These are phyloP conservation scores for Backusella circina DNA, from an alignment of 192 early-diverging fungal genomes.

Conservation along the genomic window DNA sequence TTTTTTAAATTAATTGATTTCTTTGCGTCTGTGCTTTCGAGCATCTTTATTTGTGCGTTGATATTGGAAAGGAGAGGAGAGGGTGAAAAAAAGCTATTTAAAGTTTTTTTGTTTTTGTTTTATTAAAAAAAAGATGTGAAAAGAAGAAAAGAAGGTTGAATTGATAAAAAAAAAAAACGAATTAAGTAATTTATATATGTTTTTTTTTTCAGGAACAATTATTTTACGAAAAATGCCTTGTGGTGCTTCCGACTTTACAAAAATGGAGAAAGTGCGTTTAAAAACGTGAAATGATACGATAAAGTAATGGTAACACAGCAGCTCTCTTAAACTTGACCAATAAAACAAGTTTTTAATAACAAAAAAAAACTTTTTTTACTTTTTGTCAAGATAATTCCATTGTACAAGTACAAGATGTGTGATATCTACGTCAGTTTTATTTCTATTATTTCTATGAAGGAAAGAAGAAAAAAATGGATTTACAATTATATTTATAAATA, in stretches of 20 bases:
- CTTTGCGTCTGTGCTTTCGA: neutral
- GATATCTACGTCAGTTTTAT: neutral
- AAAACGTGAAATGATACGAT: neutral
- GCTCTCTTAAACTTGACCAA: neutral
- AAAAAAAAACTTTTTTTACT: neutral
- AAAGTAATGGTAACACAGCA: neutral
- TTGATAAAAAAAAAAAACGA: neutral
- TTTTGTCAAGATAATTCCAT: neutral
- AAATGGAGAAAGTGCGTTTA: neutral
- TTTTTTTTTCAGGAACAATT: neutral
- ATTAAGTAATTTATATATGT: neutral
- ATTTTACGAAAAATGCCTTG: neutral
- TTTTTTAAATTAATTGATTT: constrained; percentile 1
- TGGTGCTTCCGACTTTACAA: neutral
- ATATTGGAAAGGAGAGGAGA: neutral
- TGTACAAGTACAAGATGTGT: neutral
- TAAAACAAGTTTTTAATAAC: neutral
- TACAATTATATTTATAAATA: neutral
- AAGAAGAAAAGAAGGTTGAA: neutral
- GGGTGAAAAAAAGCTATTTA: neutral
- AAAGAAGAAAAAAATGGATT: neutral
- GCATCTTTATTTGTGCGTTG: neutral
- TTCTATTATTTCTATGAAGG: neutral
- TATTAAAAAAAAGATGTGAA: neutral
- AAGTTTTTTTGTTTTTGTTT: neutral